Percentiles rank a stretch among this genome's conserved stretches.
phyloP scores from a whole-genome alignment of 208 protist species.

The Blechomonas ayalai region DNA sequence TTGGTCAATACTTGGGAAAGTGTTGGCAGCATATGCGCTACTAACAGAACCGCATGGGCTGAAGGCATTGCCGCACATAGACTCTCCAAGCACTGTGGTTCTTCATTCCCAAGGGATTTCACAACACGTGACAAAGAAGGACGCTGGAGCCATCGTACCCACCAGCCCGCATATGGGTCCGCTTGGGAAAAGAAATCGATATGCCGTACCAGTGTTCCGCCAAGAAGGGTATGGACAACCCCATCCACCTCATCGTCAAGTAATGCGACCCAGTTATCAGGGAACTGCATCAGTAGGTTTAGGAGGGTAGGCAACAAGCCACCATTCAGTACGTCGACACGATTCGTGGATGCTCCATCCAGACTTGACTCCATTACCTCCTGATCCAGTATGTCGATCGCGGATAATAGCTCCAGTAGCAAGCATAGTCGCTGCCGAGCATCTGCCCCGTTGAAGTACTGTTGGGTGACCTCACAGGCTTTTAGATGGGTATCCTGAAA shows the following conservation, averaged over 20 bases:
- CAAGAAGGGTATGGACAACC: slow-evolving; percentile 24
- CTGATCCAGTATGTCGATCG: not conserved
- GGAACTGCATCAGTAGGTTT: slow-evolving; percentile 9
- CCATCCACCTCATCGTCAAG: slow-evolving; percentile 25
- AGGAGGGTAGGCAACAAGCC: slow-evolving; percentile 16
- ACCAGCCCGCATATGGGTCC: slow-evolving; percentile 40
- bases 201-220: slow-evolving; percentile 19
- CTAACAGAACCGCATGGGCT: no score
- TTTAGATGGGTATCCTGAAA: not conserved
- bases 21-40: no score
- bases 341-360: no score
- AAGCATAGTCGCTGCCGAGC: not conserved
- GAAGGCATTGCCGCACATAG: no score
- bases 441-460: slow-evolving; percentile 6
- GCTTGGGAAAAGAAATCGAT: slow-evolving; percentile 8
- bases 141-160: slow-evolving; percentile 20
- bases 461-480: not conserved
- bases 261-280: slow-evolving; percentile 27
- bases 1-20: no score
- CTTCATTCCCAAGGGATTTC: slow-evolving; percentile 3
- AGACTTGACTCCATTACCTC: no score
- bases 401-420: slow-evolving; percentile 1
- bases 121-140: slow-evolving; percentile 18
- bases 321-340: no score
- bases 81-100: not conserved